Conservation (phyloP, 2,329 filamentous ascomycete species). For the Pseudogymnoascus sp. region DNA sequence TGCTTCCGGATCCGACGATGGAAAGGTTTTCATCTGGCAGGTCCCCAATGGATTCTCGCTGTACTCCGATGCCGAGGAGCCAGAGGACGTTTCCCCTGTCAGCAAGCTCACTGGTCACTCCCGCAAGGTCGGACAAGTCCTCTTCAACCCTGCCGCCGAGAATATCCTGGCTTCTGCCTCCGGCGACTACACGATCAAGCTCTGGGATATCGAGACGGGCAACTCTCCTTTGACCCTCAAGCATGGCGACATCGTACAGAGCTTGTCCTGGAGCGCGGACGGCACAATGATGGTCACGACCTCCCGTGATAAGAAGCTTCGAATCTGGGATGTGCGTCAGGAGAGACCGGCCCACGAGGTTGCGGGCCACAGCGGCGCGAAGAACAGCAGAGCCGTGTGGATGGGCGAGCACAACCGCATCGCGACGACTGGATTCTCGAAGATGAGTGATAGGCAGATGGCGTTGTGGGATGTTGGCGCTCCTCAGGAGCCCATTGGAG, state of each 20-base stretch:
- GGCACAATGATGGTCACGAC: constrained; percentile 84
- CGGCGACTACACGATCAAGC: constrained; percentile 87
- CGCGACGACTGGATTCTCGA: constrained; percentile 93
- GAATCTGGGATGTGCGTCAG: constrained; percentile 95
- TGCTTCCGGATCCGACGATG: constrained; percentile 91
- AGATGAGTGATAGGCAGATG: constrained; percentile 95
- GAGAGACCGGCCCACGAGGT: constrained; percentile 79
- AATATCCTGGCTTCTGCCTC: constrained; percentile 93
- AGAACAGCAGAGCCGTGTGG: constrained; percentile 96
- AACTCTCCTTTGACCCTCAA: constrained; percentile 67
- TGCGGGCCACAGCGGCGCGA: constrained; percentile 80
- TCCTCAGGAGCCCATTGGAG: constrained; percentile 71
- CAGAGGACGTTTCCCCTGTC: constrained; percentile 70
- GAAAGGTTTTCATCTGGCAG: constrained; percentile 94
- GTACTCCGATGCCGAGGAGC: constrained; percentile 75
- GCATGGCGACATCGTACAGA: constrained; percentile 88
- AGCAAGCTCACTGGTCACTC: constrained; percentile 80
- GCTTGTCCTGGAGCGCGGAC: constrained; percentile 87
- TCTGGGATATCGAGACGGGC: constrained; percentile 86
- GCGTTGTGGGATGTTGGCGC: constrained; percentile 90
- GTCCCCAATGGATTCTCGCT: constrained; percentile 83
- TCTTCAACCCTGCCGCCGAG: constrained; percentile 94
- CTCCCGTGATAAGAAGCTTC: constrained; percentile 94
- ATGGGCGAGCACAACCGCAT: constrained; percentile 94
- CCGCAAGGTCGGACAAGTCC: constrained; percentile 94